Evolutionary conservation across 225 moss, liverwort and hornwort genomes (phyloP), one percentile per base, ranked within the genome.

Genomic region (Takakia lepidozioides): DNA sequence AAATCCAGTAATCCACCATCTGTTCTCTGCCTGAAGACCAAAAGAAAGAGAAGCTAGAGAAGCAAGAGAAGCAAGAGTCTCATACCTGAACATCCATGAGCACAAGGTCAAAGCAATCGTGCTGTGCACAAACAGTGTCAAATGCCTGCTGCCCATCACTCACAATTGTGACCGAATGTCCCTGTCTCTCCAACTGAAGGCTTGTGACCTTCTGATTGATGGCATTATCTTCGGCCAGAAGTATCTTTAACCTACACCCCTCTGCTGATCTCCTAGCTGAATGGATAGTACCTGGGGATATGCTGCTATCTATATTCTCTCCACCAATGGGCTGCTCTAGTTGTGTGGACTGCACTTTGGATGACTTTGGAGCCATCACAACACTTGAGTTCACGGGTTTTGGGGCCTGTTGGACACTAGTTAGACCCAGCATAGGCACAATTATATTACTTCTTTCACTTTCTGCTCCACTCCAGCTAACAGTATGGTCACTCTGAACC

Each of bases 41-140:
- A 18, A 29, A 16, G 11, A 35, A 5, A 11, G 20, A 29, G 19
- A n/a, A 51, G 24, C 15, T 29, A 35, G 13, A 35, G 29, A 51
- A 10, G 8, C 14, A 17, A 29, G 8, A 30, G 13, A 36, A 7
- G 16, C 15, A 19, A 16, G 44, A 7, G 10, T 11, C 9, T 4
- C 24, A 10, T 71, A 90, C 90, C 90, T 92, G 92, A 48, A 87
- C 87, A 61, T 92, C 92, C 87, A 92, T 87, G 34, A 92, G 79
- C 43, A 87, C 76, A 42, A 92, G 84, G 54, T 92, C 87, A 17
- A 80, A 92, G 38, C 37, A 48, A 34, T 78, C 75, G 27, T 87
- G 87, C 46, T 73, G 59, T 27, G 5, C 18, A 46, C 44, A 56
- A 13, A 84, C 66, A 22, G 72, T 52, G n/a, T 88, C 77, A 61